Evolutionary conservation across 257 asterid species (phyloP), one percentile per base, ranked within the genome.

Genomic region (Salvia miltiorrhiza): DNA sequence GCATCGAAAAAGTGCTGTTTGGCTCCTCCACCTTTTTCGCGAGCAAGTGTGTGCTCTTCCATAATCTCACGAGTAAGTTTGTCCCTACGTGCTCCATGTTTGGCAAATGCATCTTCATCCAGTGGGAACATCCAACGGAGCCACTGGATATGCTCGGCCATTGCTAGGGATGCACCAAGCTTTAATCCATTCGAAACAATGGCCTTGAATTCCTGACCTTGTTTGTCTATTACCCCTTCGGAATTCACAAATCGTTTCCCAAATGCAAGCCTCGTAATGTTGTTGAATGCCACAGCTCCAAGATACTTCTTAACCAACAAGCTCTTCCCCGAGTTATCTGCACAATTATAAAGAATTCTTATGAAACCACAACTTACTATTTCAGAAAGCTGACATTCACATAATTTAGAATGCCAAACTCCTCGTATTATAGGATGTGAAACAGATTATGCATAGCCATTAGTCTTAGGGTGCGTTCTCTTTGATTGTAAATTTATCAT

Each of bases 121-220:
- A 90, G 66, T 20, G 88, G 88, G 74, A 79, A 84, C 86, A 90
- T 79, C 93, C 93, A 84, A 41, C 95, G 84, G 5, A 90, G 90
- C 96, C 96, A 87, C 5, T 82, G 89, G 60, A 90, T 86, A 73
- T 86, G 93, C 84, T 87, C 93, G 0, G 92, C 86, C 84, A 84
- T 82, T 45, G 88, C 81, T 23, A 87, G 87, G 41, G 93, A 85
- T 26, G 88, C 91, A 2, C 95, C 93, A 0, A 87, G 83, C 79
- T 87, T 87, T 54, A 85, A 13, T 20, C 90, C 91, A 26, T 87
- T 84, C 0, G 87, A 75, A 10, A 82, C 85, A n/a, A 88, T 73
- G 60, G 85, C 91, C 83, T 80, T 88, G 82, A 88, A 84, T 69
- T 86, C 91, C 60, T 77, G 79, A 0, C 96, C 96, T 76, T 87